phyloP scores from a whole-genome alignment of 805 yeast species.

The Yamadazyma insecticola region DNA sequence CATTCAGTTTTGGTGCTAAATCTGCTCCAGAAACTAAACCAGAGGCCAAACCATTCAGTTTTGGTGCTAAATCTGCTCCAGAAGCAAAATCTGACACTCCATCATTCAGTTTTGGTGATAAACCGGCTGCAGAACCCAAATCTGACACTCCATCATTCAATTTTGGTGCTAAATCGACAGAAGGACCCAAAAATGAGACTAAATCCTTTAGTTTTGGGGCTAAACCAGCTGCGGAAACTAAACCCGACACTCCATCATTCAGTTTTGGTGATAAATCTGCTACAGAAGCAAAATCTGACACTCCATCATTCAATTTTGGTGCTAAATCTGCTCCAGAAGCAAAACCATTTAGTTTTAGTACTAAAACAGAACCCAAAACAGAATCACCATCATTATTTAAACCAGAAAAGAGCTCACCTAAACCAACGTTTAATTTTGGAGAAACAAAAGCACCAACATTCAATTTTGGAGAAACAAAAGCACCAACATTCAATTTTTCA shows the following conservation, averaged over 20 bases:
- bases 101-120: constrained; percentile 1
- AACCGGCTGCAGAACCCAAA: background rate
- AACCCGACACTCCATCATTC: constrained; percentile 7
- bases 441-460: constrained; percentile 7
- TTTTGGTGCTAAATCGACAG: constrained; percentile 13
- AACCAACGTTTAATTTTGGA: background rate
- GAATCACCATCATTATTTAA: background rate
- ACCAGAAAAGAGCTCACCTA: background rate
- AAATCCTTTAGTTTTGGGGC: constrained; percentile 8
- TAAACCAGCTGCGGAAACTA: constrained; percentile 1
- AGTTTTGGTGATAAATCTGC: constrained; percentile 7
- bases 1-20: constrained; percentile 12
- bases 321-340: background rate
- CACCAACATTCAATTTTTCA: constrained; percentile 10
- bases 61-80: constrained; percentile 11
- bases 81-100: background rate
- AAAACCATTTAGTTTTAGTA: constrained; percentile 7
- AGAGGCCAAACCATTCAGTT: constrained; percentile 10
- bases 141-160: constrained; percentile 13
- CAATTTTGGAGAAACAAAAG: constrained; percentile 9
- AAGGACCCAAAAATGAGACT: constrained; percentile 1
- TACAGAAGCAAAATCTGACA: too few relatives aligned
- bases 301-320: constrained; percentile 6
- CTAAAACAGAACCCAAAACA: background rate
- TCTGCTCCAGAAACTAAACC: background rate